phyloP scores from a whole-genome alignment of 139 green algal genomes.

The Zygnema cylindricum region DNA sequence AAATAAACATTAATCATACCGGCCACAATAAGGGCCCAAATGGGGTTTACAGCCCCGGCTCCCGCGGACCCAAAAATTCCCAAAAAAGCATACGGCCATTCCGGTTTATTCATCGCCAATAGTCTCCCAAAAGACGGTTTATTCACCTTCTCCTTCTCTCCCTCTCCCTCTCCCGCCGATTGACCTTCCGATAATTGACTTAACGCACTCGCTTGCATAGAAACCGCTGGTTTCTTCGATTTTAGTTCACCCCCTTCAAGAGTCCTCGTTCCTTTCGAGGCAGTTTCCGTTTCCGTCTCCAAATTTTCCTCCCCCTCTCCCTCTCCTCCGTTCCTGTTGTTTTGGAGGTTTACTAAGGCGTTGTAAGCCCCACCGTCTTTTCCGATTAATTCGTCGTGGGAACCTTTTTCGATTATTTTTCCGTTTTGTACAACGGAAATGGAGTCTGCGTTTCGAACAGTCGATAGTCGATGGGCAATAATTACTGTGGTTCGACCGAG shows the following conservation, averaged over 20 bases:
- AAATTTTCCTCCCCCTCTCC: not conserved
- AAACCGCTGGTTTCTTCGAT: too few species aligned
- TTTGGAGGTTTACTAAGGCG: slow-evolving; percentile 47
- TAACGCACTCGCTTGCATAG: too few species aligned
- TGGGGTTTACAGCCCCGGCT: too few species aligned
- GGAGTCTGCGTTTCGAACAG: slow-evolving; percentile 72
- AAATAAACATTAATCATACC: not conserved
- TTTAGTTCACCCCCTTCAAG: not conserved
- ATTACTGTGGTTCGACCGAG: slow-evolving; percentile 87
- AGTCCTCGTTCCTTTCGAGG: not conserved
- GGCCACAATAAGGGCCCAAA: too few species aligned
- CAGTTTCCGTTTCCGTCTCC: not conserved
- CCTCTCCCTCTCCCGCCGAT: not conserved
- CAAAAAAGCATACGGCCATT: too few species aligned
- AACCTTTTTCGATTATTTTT: slow-evolving; percentile 72
- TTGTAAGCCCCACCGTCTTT: slow-evolving; percentile 37
- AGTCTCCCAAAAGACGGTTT: too few species aligned
- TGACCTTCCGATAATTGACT: not conserved
- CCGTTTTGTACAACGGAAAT: slow-evolving; percentile 83
- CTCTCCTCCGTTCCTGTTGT: not conserved
- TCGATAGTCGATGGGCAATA: slow-evolving; percentile 94
- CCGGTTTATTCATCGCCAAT: too few species aligned
- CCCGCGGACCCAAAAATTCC: too few species aligned
- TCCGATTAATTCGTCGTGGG: slow-evolving; percentile 74
- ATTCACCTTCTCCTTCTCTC: not conserved